Conservation (phyloP, 2,329 filamentous ascomycete species). For the Sporothrix schenckii region DNA sequence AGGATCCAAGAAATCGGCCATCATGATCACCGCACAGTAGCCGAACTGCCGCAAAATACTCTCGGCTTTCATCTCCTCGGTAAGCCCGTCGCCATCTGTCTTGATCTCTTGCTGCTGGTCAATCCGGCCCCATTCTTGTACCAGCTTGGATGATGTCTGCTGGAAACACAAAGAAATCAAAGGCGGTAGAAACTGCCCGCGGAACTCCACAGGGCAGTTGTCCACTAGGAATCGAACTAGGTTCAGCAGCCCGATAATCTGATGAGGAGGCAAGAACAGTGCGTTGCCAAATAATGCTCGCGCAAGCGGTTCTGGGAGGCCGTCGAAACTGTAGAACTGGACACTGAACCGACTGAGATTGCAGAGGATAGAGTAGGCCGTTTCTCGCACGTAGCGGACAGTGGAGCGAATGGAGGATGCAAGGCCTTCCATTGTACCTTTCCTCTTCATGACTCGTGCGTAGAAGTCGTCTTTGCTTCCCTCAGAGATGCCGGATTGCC, state of each 20-base stretch:
- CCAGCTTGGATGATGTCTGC: slow-evolving; percentile 86
- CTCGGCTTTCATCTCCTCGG: slow-evolving; percentile 97
- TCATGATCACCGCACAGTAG: slow-evolving; percentile 88
- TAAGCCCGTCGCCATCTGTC: slow-evolving; percentile 74
- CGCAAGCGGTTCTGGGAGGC: slow-evolving; percentile 80
- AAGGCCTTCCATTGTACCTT: slow-evolving; percentile 86
- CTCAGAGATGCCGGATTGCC: slow-evolving; percentile 95
- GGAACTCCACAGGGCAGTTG: slow-evolving; percentile 79
- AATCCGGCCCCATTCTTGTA: slow-evolving; percentile 81
- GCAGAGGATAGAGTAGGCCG: slow-evolving; percentile 91
- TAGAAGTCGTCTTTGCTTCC: slow-evolving; percentile 98
- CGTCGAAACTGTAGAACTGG: slow-evolving; percentile 86
- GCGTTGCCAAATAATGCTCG: slow-evolving; percentile 83
- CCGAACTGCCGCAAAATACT: slow-evolving; percentile 92
- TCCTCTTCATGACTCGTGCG: slow-evolving; percentile 84
- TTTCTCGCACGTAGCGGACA: slow-evolving; percentile 86
- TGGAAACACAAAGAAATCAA: slow-evolving; percentile 80
- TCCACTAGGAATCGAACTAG: slow-evolving; percentile 87
- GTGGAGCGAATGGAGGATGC: slow-evolving; percentile 90
- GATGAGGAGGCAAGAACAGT: slow-evolving; percentile 82
- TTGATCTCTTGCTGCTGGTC: slow-evolving; percentile 63
- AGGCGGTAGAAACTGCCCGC: slow-evolving; percentile 80
- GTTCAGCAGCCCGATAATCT: slow-evolving; percentile 90
- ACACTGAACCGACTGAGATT: slow-evolving; percentile 86
- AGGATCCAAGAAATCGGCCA: slow-evolving; percentile 85